These are phyloP conservation scores for Elsinoe australis DNA, from an alignment of 2,329 filamentous ascomycete genomes.

Conservation along the genomic window DNA sequence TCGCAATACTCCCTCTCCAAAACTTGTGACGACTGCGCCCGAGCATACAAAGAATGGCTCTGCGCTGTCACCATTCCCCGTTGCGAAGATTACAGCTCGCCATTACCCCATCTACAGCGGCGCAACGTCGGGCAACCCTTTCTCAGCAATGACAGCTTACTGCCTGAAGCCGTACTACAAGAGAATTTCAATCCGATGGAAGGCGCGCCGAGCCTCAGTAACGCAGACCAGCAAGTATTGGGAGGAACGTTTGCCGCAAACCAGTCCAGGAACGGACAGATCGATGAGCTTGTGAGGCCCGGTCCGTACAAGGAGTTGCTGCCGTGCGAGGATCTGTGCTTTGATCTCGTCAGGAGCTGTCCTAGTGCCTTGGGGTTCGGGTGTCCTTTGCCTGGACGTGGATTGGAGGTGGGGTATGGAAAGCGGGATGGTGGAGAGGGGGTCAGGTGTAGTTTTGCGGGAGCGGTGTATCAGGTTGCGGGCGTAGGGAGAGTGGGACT, in stretches of 20 bases:
- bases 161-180: slow-evolving; percentile 23
- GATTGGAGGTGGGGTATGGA: slow-evolving; percentile 47
- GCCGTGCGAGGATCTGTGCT: slow-evolving; percentile 83
- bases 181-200: slow-evolving; percentile 28
- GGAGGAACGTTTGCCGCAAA: slow-evolving; percentile 29
- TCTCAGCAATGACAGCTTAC: slow-evolving; percentile 25
- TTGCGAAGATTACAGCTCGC: slow-evolving; percentile 71
- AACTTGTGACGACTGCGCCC: slow-evolving; percentile 65
- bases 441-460: slow-evolving; percentile 32
- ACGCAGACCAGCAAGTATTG: slow-evolving; percentile 28
- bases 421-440: slow-evolving; percentile 22
- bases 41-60: slow-evolving; percentile 88
- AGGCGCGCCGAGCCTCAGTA: slow-evolving; percentile 29
- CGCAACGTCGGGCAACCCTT: slow-evolving; percentile 58
- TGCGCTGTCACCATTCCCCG: slow-evolving; percentile 89
- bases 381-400: slow-evolving; percentile 54
- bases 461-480: slow-evolving; percentile 31
- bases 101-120: slow-evolving; percentile 50
- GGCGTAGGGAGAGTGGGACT: slow-evolving; percentile 17
- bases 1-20: slow-evolving; percentile 75
- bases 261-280: slow-evolving; percentile 40
- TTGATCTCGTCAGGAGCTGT: slow-evolving; percentile 75
- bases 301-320: slow-evolving; percentile 92
- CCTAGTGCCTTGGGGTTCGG: slow-evolving; percentile 66
- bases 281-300: slow-evolving; percentile 64